Base-by-base conservation (phyloP, 352 stramenopile species). In the Pythium dissotocum region DNA sequence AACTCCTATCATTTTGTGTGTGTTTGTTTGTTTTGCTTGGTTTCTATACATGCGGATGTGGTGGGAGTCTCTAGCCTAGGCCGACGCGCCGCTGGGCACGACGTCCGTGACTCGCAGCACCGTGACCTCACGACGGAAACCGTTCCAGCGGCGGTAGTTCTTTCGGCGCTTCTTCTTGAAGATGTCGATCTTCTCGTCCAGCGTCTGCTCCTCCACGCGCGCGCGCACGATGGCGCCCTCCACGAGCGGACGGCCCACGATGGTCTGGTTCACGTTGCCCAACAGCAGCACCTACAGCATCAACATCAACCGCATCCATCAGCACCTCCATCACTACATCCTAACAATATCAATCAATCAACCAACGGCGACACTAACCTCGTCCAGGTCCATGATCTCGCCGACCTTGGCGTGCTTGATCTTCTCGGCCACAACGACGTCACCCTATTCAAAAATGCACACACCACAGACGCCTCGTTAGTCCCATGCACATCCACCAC, bases 111-210 rank as follows among this genome's bases (percentile, higher is more conserved):
- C 85, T 69, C 87, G 87, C 72, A 95, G 75, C 53, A 95, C 83
- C 3, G 87, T 95, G 49, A 95, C 84, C 72, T 95, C 64, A 56
- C 87, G 87, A 76, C 87, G 87, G 79, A 93, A 94, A 12, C 87
- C 87, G 73, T 95, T 93, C 87, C 86, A 94, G 69, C 87, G 85
- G 58, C 86, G 87, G 73, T 95, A 95, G 73, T 93, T 94, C 79
- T 95, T 95, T 89, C 87, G 80, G 68, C 87, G 85, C 65, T 94
- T 94, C 80, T 95, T 95, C 79, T 95, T 95, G 77, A 95, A 95
- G 63, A 95, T 87, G 72, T 94, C 86, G 59, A 95, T 92, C 72
- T 95, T 95, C 58, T 85, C 82, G 67, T 95, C 87, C 49, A 95
- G 69, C 48, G 87, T 95, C 76, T 95, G 87, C 71, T 95, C 87